Percentiles rank a stretch among this genome's conserved stretches.
These are phyloP conservation scores for Taxillus chinensis DNA, from an alignment of 164 flowering plant species.

Conservation along the genomic window DNA sequence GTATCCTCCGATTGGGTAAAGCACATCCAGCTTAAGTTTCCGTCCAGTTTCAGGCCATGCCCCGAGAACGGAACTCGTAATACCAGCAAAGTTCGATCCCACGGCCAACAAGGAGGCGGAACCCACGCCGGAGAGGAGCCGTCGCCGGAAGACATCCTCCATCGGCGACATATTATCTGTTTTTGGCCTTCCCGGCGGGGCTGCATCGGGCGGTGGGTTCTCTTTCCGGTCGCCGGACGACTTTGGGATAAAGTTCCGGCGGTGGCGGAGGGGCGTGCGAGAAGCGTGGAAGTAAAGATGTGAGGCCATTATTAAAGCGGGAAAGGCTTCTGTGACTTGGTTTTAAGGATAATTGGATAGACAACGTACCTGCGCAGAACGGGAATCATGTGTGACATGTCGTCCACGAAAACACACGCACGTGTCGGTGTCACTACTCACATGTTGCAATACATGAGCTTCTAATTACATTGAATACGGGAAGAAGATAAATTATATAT, in stretches of 20 bases:
- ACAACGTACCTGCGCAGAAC: too few species aligned
- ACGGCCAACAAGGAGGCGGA: slow-evolving; percentile 74
- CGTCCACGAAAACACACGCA: too few species aligned
- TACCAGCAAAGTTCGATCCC: slow-evolving; percentile 78
- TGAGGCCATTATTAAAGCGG: slow-evolving; percentile 19
- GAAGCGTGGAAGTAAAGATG: slow-evolving; percentile 11
- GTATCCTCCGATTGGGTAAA: slow-evolving; percentile 73
- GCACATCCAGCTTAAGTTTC: slow-evolving; percentile 62
- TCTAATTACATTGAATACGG: too few species aligned
- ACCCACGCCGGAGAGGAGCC: slow-evolving; percentile 65
- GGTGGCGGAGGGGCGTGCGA: slow-evolving; percentile 5
- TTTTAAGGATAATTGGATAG: too few species aligned
- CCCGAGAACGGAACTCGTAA: slow-evolving; percentile 72
- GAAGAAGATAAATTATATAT: too few species aligned
- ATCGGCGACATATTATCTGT: slow-evolving; percentile 57
- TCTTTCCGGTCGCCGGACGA: slow-evolving; percentile 35
- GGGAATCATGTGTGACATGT: too few species aligned
- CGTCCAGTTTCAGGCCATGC: slow-evolving; percentile 64
- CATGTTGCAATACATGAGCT: too few species aligned
- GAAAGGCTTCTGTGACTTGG: too few species aligned
- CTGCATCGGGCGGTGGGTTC: slow-evolving; percentile 3
- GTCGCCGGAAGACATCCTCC: slow-evolving; percentile 25
- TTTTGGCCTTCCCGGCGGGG: slow-evolving; percentile 21
- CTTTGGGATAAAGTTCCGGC: slow-evolving; percentile 18
- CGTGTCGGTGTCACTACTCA: too few species aligned